Base-by-base conservation (phyloP, 306 rosid genomes). In the Biancaea sappan region DNA sequence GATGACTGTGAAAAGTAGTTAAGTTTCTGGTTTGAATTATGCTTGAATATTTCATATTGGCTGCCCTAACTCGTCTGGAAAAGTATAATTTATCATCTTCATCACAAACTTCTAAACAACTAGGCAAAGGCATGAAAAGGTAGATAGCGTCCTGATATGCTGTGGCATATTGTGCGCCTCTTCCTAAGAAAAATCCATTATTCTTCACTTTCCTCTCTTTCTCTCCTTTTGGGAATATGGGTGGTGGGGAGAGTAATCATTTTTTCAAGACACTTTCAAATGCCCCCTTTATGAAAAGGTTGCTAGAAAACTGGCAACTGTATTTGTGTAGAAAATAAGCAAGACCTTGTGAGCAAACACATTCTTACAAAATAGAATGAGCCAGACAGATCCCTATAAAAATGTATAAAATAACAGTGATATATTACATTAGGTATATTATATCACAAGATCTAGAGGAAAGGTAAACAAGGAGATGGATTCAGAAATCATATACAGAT, bases 401-500 rank as follows among this genome's bases (percentile, higher is more conserved):
- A 64, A 75, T 32, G 25, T 66, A 37, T 46, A 62, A 73, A 72
- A 75, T 54, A 77, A 84, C 83, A 65, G 61, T 28, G 74, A 71
- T 41, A 73, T 41, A 26, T 62, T 79, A 66, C 72, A 85, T 8
- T 16, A 53, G 69, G 69, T 73, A 50, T 51, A 68, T 54, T 74
- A 44, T 78, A 81, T 57, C 54, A 41, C 83, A 78, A 16, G 14
- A 74, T 60, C 75, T 59, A 66, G 15, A 62, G 58, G 14, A 10
- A 72, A 38, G 65, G 74, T 44, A 68, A 79, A 62, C n/a, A 67
- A 50, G 32, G 51, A 78, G 72, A 41, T 67, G 60, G 67, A 52
- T 74, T 80, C 22, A 67, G 72, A 80, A 71, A 68, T 76, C 80
- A 81, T 81, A 79, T 78, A 69, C 84, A 73, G 81, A 72, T 51